These are phyloP conservation scores for Cardiospermum halicacabum DNA, from an alignment of 345 rosid species.

Conservation along the genomic window DNA sequence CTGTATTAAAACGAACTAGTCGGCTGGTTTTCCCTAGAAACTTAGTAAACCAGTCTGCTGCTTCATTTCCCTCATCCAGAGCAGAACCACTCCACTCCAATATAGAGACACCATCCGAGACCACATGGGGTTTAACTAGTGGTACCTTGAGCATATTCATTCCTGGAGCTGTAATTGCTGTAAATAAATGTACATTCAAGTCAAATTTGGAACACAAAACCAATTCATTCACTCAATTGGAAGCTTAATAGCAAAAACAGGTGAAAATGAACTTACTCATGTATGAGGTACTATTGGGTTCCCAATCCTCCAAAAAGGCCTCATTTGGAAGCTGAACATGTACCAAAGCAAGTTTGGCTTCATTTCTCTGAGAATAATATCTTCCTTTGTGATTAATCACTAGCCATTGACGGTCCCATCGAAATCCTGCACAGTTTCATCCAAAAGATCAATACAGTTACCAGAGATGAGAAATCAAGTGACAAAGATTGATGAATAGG, in stretches of 20 bases:
- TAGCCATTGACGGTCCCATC: slow-evolving; percentile 89
- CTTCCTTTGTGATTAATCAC: slow-evolving; percentile 65
- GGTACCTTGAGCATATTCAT: too few species aligned
- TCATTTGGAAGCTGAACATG: slow-evolving; percentile 51
- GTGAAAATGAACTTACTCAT: slow-evolving; percentile 41
- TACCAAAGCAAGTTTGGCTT: slow-evolving; percentile 84
- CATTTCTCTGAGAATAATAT: slow-evolving; percentile 80
- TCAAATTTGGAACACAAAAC: not conserved
- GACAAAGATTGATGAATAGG: too few species aligned
- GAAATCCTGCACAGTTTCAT: slow-evolving; percentile 43
- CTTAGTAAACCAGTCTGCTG: too few species aligned
- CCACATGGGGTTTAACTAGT: too few species aligned
- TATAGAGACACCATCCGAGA: too few species aligned
- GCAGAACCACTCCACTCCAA: too few species aligned
- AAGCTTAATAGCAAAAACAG: not conserved
- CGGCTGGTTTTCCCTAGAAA: too few species aligned
- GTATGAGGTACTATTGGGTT: slow-evolving; percentile 41
- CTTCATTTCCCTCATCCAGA: too few species aligned
- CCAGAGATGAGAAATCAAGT: too few species aligned
- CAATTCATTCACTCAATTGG: not conserved
- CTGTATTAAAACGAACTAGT: too few species aligned
- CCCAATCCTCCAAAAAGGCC: slow-evolving; percentile 61
- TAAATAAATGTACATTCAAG: slow-evolving; percentile 1
- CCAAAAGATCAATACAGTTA: too few species aligned
- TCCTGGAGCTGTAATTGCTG: too few species aligned